phyloP scores from a whole-genome alignment of 2,329 filamentous ascomycete species.

The Nigrograna mackinnonii region DNA sequence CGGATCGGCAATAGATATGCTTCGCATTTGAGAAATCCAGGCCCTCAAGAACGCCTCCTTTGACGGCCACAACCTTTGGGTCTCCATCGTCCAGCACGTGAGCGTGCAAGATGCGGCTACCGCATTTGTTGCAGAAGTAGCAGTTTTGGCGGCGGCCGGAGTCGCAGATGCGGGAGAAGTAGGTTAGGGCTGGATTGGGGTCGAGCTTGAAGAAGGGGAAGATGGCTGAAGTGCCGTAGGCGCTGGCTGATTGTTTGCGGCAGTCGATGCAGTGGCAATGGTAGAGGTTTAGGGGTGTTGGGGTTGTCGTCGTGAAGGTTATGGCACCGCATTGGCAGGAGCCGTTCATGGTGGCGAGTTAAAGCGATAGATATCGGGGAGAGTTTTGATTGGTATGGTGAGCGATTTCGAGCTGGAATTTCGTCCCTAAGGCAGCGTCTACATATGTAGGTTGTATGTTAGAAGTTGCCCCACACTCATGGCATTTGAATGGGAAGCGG shows the following conservation, averaged over 20 bases:
- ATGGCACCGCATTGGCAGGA: constrained; percentile 68
- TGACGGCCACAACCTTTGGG: constrained; percentile 57
- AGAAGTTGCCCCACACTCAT: too few species aligned
- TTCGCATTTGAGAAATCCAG: constrained; percentile 48
- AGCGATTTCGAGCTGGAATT: too few species aligned
- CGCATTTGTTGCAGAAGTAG: constrained; percentile 57
- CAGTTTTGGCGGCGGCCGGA: constrained; percentile 25
- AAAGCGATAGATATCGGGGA: not conserved
- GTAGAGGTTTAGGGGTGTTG: constrained; percentile 66
- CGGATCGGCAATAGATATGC: constrained; percentile 70
- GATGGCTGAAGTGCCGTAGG: constrained; percentile 71
- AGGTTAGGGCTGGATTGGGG: constrained; percentile 26
- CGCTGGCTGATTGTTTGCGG: constrained; percentile 66
- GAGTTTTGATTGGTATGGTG: not conserved
- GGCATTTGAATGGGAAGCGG: too few species aligned
- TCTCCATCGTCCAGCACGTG: constrained; percentile 47
- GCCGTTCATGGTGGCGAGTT: constrained; percentile 21
- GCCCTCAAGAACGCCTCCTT: constrained; percentile 68
- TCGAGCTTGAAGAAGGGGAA: constrained; percentile 67
- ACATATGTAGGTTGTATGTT: too few species aligned
- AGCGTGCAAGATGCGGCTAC: constrained; percentile 66
- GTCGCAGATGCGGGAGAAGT: constrained; percentile 22
- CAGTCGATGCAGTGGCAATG: constrained; percentile 74
- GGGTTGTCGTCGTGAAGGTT: constrained; percentile 63
- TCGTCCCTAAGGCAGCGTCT: too few species aligned